Conservation (phyloP, 192 early-diverging fungal genomes). For the Gonapodya prolifera region DNA sequence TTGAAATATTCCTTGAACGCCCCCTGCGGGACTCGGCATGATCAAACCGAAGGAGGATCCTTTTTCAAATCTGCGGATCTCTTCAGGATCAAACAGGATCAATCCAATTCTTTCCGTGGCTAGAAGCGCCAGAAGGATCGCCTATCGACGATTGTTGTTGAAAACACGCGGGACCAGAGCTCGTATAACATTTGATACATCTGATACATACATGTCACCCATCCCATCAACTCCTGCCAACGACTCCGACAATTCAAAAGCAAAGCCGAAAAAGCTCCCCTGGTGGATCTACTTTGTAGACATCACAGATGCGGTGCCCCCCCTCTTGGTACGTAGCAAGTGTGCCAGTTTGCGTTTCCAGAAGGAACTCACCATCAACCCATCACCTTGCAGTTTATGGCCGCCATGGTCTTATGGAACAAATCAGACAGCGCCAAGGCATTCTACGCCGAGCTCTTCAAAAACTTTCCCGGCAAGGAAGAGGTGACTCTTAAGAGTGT, state of each 20-base stretch:
- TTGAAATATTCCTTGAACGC: too few species aligned
- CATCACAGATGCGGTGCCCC: background rate
- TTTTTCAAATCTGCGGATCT: too few species aligned
- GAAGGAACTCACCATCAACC: too few species aligned
- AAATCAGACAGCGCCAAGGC: background rate
- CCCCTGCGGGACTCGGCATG: too few species aligned
- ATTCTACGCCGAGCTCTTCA: constrained; percentile 1
- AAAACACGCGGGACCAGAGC: too few species aligned
- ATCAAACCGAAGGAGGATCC: too few species aligned
- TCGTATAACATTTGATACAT: too few species aligned
- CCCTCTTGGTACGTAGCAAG: background rate
- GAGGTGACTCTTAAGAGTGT: background rate
- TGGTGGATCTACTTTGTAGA: constrained; percentile 6
- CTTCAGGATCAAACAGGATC: too few species aligned
- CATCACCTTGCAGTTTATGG: background rate
- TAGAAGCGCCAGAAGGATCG: too few species aligned
- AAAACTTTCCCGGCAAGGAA: background rate
- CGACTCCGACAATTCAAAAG: background rate
- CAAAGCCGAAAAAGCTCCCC: background rate
- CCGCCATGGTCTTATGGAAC: background rate
- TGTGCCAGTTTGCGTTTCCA: background rate
- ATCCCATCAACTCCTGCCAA: background rate
- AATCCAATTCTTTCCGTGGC: too few species aligned
- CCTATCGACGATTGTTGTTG: too few species aligned
- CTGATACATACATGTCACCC: background rate